Percentiles rank a stretch among this genome's conserved stretches.
Conservation (phyloP, 2,329 filamentous ascomycete genomes). For the Pseudopyricularia cyperi region DNA sequence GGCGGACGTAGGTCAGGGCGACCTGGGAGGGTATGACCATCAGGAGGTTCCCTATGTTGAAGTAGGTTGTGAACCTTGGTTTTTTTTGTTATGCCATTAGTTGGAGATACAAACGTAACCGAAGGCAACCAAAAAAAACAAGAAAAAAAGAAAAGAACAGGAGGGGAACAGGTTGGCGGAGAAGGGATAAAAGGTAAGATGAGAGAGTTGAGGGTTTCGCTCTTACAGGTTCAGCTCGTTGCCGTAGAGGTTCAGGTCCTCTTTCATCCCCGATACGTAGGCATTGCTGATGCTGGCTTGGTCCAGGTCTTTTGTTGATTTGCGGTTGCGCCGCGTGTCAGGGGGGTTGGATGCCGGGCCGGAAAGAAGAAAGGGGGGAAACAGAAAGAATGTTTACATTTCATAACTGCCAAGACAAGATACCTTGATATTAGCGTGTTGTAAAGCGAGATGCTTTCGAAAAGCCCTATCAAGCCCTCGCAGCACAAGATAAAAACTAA, state of each 20-base stretch:
- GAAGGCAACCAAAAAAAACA: background rate
- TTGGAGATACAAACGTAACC: background rate
- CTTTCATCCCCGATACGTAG: conserved; percentile 40
- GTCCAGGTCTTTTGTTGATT: conserved; percentile 24
- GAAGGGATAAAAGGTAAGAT: too few relatives aligned
- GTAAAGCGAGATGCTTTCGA: too few relatives aligned
- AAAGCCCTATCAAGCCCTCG: too few relatives aligned
- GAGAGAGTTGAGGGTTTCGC: too few relatives aligned
- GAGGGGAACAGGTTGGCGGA: too few relatives aligned
- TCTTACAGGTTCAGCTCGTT: conserved; percentile 27
- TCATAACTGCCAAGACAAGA: background rate
- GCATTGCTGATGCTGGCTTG: conserved; percentile 38
- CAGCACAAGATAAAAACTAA: too few relatives aligned
- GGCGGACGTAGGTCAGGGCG: conserved; percentile 21
- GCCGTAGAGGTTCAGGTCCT: conserved; percentile 33
- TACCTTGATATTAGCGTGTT: background rate
- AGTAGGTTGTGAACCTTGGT: conserved; percentile 15
- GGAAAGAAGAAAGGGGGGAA: too few relatives aligned
- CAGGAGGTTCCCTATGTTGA: conserved; percentile 20
- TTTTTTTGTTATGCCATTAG: background rate
- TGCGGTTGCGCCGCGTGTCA: background rate
- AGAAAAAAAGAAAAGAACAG: background rate
- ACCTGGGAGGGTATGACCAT: conserved; percentile 22
- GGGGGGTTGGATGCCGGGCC: too few relatives aligned
- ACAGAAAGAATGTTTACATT: too few relatives aligned